phyloP scores from a whole-genome alignment of 2,329 filamentous ascomycete genomes.

The Cytospora chrysosperma region DNA sequence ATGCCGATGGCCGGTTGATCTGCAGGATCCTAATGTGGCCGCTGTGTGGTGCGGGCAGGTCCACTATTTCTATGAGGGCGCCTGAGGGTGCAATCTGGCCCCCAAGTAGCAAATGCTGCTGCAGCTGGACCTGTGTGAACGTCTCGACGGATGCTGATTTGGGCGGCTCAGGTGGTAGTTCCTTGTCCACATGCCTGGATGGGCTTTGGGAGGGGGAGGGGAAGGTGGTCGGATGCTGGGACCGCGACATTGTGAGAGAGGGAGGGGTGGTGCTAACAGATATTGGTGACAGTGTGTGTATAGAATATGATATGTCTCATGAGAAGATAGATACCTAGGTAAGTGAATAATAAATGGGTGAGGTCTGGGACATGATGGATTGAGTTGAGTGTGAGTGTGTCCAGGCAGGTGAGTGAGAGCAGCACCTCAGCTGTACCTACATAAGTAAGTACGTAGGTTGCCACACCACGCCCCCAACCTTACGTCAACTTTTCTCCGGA shows the following conservation, averaged over 20 bases:
- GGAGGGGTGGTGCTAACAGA: background rate
- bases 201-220: background rate
- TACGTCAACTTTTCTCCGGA: constrained; percentile 12
- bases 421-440: too few relatives aligned
- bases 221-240: constrained; percentile 1
- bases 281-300: background rate
- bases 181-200: constrained; percentile 18
- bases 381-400: too few relatives aligned
- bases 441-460: background rate
- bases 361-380: too few relatives aligned
- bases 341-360: too few relatives aligned
- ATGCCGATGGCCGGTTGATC: constrained; percentile 78
- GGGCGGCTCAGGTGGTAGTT: constrained; percentile 22
- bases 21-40: constrained; percentile 87
- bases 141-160: constrained; percentile 19
- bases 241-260: constrained; percentile 1
- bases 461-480: background rate
- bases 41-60: constrained; percentile 72
- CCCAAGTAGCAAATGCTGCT: constrained; percentile 9
- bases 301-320: too few relatives aligned
- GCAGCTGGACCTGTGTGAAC: constrained; percentile 14
- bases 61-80: constrained; percentile 65
- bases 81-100: constrained; percentile 9
- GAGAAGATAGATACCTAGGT: background rate
- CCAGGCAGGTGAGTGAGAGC: background rate